Percentiles rank a stretch among this genome's conserved stretches.
Evolutionary conservation across 2,329 filamentous ascomycete genomes (phyloP).

Genomic region (Fusarium bactridioides): DNA sequence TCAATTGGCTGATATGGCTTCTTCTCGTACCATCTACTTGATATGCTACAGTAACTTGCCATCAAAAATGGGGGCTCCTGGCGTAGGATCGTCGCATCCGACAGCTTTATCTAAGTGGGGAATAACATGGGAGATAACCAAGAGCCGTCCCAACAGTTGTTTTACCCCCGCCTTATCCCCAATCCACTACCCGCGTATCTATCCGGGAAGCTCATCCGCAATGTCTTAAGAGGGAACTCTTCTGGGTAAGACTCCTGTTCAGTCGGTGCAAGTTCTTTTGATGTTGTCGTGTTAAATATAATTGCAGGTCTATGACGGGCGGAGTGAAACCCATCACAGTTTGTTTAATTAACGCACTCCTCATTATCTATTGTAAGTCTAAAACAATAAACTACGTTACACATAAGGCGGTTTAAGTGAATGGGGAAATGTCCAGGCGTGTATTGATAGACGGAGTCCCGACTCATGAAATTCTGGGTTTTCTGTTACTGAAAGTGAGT

Average conservation of each 20-base stretch:
- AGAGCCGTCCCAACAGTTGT: neutral
- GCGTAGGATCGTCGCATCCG: neutral
- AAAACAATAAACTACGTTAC: fast-evolving
- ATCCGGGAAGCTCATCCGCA: neutral
- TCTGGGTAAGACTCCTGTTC: too few species aligned
- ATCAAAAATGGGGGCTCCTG: neutral
- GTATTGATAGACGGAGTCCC: fast-evolving
- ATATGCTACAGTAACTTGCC: neutral
- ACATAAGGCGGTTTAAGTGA: neutral
- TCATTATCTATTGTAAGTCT: neutral
- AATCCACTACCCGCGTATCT: neutral
- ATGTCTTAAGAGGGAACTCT: neutral
- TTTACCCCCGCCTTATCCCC: neutral
- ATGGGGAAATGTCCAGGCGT: neutral
- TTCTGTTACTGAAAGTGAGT: neutral
- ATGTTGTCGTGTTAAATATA: neutral
- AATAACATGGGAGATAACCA: neutral
- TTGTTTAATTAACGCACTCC: neutral
- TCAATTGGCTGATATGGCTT: neutral
- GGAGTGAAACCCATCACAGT: too few species aligned
- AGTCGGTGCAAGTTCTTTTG: too few species aligned
- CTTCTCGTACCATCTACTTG: neutral
- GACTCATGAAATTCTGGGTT: neutral
- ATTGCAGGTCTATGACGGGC: too few species aligned
- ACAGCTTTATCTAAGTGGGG: neutral